Conservation (phyloP, 495 filamentous ascomycete species). For the Penicillium paradoxum region DNA sequence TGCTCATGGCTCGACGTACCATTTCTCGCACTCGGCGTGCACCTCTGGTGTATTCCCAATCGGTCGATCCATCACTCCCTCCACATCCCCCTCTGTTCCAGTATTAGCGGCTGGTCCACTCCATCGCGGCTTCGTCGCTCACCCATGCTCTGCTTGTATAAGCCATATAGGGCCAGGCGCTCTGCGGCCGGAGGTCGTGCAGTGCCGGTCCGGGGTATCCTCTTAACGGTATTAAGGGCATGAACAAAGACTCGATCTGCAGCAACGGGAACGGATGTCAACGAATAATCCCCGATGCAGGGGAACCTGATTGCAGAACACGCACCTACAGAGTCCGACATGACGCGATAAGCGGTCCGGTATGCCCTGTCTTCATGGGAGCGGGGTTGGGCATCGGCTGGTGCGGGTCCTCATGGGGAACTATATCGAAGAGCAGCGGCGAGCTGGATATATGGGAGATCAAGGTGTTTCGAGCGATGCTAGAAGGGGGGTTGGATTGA, state of each 20-base stretch:
- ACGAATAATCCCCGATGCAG: background rate
- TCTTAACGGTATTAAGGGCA: conserved; percentile 96
- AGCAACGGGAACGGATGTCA: background rate
- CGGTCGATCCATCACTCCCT: conserved; percentile 85
- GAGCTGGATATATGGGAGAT: background rate
- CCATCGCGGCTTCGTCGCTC: conserved; percentile 6
- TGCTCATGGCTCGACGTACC: conserved; percentile 47
- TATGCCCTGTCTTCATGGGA: conserved; percentile 34
- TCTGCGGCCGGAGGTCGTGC: conserved; percentile 79
- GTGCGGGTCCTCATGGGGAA: conserved; percentile 25
- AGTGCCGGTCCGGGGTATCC: conserved; percentile 88
- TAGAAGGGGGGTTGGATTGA: background rate
- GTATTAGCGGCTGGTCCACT: background rate
- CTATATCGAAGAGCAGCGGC: background rate
- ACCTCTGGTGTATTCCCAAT: conserved; percentile 50
- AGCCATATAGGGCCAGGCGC: conserved; percentile 86
- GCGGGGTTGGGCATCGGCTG: conserved; percentile 29
- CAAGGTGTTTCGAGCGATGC: background rate
- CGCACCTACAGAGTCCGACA: conserved; percentile 56
- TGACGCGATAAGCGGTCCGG: conserved; percentile 29
- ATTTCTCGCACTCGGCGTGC: conserved; percentile 56
- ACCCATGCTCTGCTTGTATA: conserved; percentile 98
- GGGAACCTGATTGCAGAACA: conserved; percentile 1
- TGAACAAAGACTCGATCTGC: conserved; percentile 96
- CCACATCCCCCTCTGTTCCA: conserved; percentile 77